Base-by-base conservation (phyloP, 768 basidiomycete species). In the Phylloporus sp. region DNA sequence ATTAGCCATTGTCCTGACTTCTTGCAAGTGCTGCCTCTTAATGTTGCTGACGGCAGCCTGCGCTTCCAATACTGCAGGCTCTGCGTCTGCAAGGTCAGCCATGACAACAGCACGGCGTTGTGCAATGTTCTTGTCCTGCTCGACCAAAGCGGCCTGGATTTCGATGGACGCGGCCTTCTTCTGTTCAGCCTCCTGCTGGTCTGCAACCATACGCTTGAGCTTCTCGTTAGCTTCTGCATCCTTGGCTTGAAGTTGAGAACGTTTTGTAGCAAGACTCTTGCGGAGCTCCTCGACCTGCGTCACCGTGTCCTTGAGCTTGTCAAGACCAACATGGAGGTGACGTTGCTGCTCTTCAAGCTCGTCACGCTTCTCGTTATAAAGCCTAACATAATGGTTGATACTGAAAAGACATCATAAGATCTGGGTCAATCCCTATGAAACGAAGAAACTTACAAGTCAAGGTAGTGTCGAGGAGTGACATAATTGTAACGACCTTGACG, bases 311-410 rank as follows among this genome's bases (percentile, higher is more conserved):
- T 82, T 84, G 22, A 98, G 79, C 68, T 99, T 99, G 68, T 98
- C 94, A 41, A 99, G 79, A 47, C 96, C 96, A 50, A 98, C 92
- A 58, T 99, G 96, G 44, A 99, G 77, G 71, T 99, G 96, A 24
- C 96, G 86, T 60, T 98, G 96, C 61, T 99, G 94, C 63, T 99
- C 96, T 66, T 98, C 96, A 15, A 99, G 75, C 60, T 97, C 94
- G 54, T 96, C 94, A 11, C 91, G 86, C 68, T 98, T 99, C 68
- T 98, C 95, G 40, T 83, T 90, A 64, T 92, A 92, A 23, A 99
- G 78, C 15, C 86, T 80, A 28, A 98, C 95, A 61, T 96, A 99
- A 57, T 99, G 96, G 55, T 94, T 90, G 70, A 99, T 95, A 64
- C 93, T 97, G 55, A 14, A 59, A 24, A 34, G n/a, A 42, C 23